Evolutionary conservation across 495 filamentous ascomycete species (phyloP), one percentile per base, ranked within the genome.

Genomic region (Tuber brumale): DNA sequence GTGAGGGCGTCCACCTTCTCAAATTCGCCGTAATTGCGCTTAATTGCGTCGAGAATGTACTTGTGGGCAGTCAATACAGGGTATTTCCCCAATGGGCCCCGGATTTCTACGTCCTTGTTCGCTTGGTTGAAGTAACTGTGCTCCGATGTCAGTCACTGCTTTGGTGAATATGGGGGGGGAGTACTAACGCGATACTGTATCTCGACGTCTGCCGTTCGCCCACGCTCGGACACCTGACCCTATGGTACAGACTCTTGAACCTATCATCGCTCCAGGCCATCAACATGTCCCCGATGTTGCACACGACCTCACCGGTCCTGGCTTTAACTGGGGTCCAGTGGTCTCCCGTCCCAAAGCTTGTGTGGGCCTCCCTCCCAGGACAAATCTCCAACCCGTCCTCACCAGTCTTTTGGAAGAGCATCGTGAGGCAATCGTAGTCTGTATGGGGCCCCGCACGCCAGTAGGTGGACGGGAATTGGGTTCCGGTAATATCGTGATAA

Each of bases 261-360:
- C 89, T 86, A 80, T 91, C 90, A 77, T 91, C 90, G 70, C 87
- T 90, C 89, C 90, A 91, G 21, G 85, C 87, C 89, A 92, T 91
- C 42, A 92, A 85, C 79, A 91, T 84, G 81, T 91, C 90, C 21
- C 90, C 90, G 75, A 91, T 90, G 79, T 91, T 92, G 77, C 89
- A 91, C 19, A 91, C 88, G 71, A 90, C 89, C 76, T 89, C 89
- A 0, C 88, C 89, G 0, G 85, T 85, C 5, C 80, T 82, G 1
- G 88, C 86, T 81, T 89, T 87, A 37, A 91, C 84, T 71, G 88
- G 88, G n/a, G 89, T 90, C 89, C 89, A 91, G 14, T 82, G 81
- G 72, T 91, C 88, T 14, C 89, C 88, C 70, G 87, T 86, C 6
- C 87, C 89, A 74, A 90, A 91, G 41, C 87, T 84, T 0, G 89